These are phyloP conservation scores for Myxozyma nipponensis DNA, from an alignment of 805 yeast genomes.

Conservation along the genomic window DNA sequence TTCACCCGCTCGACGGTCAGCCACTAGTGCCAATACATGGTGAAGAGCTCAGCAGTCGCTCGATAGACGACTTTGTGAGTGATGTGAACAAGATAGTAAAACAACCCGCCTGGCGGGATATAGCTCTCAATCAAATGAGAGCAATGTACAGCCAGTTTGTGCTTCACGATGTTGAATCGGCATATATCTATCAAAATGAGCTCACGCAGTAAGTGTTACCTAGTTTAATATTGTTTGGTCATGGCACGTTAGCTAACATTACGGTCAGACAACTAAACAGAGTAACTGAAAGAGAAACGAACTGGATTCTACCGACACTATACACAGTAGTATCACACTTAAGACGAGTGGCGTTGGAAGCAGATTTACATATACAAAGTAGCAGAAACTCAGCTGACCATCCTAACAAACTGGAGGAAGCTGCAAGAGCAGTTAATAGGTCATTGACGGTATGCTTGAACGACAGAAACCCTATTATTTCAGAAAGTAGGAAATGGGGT, in stretches of 20 bases:
- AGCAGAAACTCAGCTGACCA: neutral
- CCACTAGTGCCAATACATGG: neutral
- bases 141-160: slow-evolving; percentile 27
- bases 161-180: slow-evolving; percentile 28
- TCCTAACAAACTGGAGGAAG: slow-evolving; percentile 42
- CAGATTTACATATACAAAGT: slow-evolving; percentile 11
- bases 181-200: slow-evolving; percentile 31
- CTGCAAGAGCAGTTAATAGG: slow-evolving; percentile 64
- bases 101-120: slow-evolving; percentile 15
- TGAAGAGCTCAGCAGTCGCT: neutral
- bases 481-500: slow-evolving; percentile 53
- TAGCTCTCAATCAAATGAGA: slow-evolving; percentile 31
- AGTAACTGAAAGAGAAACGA: slow-evolving; percentile 19
- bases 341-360: slow-evolving; percentile 32
- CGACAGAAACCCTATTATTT: slow-evolving; percentile 59
- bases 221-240: neutral
- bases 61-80: neutral
- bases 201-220: slow-evolving; percentile 31
- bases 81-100: neutral
- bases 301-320: slow-evolving; percentile 30
- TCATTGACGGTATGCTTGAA: slow-evolving; percentile 74
- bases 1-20: neutral
- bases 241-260: too few relatives aligned
- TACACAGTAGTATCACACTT: slow-evolving; percentile 33
- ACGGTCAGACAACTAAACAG: slow-evolving; percentile 18